Base-by-base conservation (phyloP, 192 early-diverging fungal genomes). In the Spizellomyces sp. region DNA sequence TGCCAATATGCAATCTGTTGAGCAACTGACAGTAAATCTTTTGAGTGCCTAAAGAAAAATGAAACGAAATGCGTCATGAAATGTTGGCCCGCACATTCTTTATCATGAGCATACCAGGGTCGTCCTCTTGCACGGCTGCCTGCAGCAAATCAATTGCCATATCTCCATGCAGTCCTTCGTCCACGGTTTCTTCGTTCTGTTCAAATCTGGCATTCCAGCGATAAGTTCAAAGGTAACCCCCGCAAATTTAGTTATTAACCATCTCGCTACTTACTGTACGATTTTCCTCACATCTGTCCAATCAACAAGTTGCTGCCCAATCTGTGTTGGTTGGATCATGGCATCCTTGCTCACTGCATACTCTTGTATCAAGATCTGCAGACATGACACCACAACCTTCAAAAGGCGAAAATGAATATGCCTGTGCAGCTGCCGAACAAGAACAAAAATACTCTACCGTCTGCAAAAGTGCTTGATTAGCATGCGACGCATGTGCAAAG, bases 261-360 rank as follows among this genome's bases (percentile, higher is more conserved):
- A 67, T 14, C 61, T 55, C n/a, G 74, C 66, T 8, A 75, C 88
- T 82, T 81, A 89, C 82, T 83, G 81, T 9, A 87, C 69, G 5
- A 88, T 60, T 48, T 89, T 87, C 60, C 89, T 85, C 17, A 90
- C 88, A 43, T 95, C 92, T 8, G 84, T 81, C 94, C 92, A 95
- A 45, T 92, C 87, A 41, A 90, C 71, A 45, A 95, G 58, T 77
- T 92, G 90, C 48, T 90, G 89, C 2, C 84, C 88, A 17, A 92
- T 90, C 58, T 89, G 89, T 5, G 74, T 21, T 14, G 87, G 89
- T 17, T 77, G 43, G 6, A 85, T 77, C 87, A 87, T 88, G 3
- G 73, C 71, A 45, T 81, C 75, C 55, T 76, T 72, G 56, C 78
- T 74, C 9, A 64, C 69, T 8, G 71, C 27, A 52, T 84, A 74